These are phyloP conservation scores for Priceomyces melissophilus DNA, from an alignment of 805 yeast genomes.

Conservation along the genomic window DNA sequence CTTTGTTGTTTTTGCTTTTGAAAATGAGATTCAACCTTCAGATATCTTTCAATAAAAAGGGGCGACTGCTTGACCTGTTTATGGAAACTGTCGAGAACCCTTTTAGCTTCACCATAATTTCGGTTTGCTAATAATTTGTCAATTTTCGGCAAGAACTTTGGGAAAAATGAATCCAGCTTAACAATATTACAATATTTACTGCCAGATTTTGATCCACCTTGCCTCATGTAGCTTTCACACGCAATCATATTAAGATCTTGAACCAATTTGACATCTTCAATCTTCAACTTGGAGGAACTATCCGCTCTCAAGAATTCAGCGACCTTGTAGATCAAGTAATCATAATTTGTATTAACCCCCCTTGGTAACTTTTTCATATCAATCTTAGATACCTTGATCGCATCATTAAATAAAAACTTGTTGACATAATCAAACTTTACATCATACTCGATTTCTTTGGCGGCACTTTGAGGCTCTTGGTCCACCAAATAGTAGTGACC, in stretches of 20 bases:
- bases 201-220: constrained; percentile 18
- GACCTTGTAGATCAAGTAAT: constrained; percentile 39
- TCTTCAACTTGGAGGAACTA: constrained; percentile 10
- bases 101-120: constrained; percentile 38
- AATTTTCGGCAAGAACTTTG: constrained; percentile 32
- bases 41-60: constrained; percentile 32
- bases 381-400: constrained; percentile 23
- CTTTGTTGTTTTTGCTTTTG: constrained; percentile 29
- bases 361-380: constrained; percentile 23
- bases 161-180: constrained; percentile 30
- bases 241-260: constrained; percentile 34
- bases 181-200: constrained; percentile 22
- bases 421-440: constrained; percentile 21
- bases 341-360: constrained; percentile 39
- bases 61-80: constrained; percentile 37
- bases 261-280: constrained; percentile 20
- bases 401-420: constrained; percentile 23
- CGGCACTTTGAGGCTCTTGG: constrained; percentile 23
- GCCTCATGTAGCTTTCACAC: constrained; percentile 38
- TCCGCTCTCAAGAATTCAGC: constrained; percentile 22
- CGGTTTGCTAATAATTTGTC: constrained; percentile 33
- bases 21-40: constrained; percentile 24
- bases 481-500: constrained; percentile 22
- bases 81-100: constrained; percentile 30
- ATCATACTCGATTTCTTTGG: constrained; percentile 12